These are phyloP conservation scores for Rubia yunnanensis DNA, from an alignment of 257 asterid genomes.

Conservation along the genomic window DNA sequence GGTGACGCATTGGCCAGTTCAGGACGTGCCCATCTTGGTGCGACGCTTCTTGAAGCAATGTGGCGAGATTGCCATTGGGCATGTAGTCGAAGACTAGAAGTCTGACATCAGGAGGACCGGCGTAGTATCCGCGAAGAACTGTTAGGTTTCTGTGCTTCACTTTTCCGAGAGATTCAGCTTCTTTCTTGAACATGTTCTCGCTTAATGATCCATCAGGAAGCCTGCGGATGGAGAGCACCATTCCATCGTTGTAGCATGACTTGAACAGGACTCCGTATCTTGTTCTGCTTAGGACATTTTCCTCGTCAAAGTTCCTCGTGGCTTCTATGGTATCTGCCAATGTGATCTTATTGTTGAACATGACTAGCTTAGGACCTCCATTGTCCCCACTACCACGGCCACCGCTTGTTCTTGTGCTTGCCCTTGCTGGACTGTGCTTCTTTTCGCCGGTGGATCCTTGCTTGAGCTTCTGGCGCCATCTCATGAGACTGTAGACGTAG, in stretches of 20 bases:
- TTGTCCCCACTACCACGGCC: slow-evolving; percentile 58
- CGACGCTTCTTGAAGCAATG: slow-evolving; percentile 62
- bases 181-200: slow-evolving; percentile 52
- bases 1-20: slow-evolving; percentile 77
- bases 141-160: slow-evolving; percentile 72
- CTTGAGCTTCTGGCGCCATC: slow-evolving; percentile 64
- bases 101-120: slow-evolving; percentile 49
- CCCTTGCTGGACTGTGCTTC: slow-evolving; percentile 61
- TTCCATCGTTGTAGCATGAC: slow-evolving; percentile 61
- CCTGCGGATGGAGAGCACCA: slow-evolving; percentile 55
- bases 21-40: slow-evolving; percentile 75
- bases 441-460: slow-evolving; percentile 38
- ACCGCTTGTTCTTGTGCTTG: slow-evolving; percentile 58
- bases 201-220: slow-evolving; percentile 41
- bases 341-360: slow-evolving; percentile 65
- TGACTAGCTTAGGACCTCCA: slow-evolving; percentile 53
- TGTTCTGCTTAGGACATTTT: slow-evolving; percentile 51
- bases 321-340: slow-evolving; percentile 62
- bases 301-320: slow-evolving; percentile 64
- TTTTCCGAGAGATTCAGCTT: slow-evolving; percentile 51
- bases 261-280: slow-evolving; percentile 53
- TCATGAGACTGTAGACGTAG: slow-evolving; percentile 50
- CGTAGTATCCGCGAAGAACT: slow-evolving; percentile 60
- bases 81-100: slow-evolving; percentile 65
- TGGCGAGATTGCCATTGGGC: slow-evolving; percentile 70